Base-by-base conservation (phyloP, 1,139 yeast genomes). In the Candida neerlandica region DNA sequence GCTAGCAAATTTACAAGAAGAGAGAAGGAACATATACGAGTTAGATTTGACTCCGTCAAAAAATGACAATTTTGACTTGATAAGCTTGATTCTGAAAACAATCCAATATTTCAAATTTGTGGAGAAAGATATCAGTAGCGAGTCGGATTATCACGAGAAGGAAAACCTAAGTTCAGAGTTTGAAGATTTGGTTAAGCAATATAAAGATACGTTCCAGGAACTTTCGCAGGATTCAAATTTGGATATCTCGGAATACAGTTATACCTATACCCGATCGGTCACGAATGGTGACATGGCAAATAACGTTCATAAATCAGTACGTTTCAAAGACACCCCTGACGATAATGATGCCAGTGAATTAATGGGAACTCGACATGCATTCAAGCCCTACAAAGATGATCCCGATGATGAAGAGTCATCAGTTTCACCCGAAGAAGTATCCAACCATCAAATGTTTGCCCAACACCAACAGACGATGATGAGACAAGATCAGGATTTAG, bases 401-500 rank as follows among this genome's bases (percentile, higher is more conserved):
- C 73, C 71, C 2, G 66, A 44, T 9, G 52, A 41, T 19, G 41
- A 61, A 3, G 61, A 56, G n/a, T 51, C 48, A n/a, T 55, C 26
- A 2, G 12, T 7, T 12, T 27, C 18, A 11, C 37, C 16, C 3
- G 52, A 43, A 12, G 49, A 39, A 2, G 35, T 35, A 4, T 52
- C 45, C 56, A 81, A 82, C 56, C 80, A 71, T 42, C 82, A 80
- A 51, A 58, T 87, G 45, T 84, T 83, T 63, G 84, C 84, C 12
- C 81, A 78, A 55, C 92, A 89, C 60, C 89, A 87, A 58, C 90
- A 85, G 57, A 79, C 79, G 47, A 57, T 86, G 44, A 64, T 77
- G 43, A 72, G 74, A 41, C 96, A 89, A 61, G 96, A 89, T 61
- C 69, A 71, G 12, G 79, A 83, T 51, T 68, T 89, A 44, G 86